Evolutionary conservation across 2,329 filamentous ascomycete genomes (phyloP).

Genomic region (Gaeumannomyces sp.): DNA sequence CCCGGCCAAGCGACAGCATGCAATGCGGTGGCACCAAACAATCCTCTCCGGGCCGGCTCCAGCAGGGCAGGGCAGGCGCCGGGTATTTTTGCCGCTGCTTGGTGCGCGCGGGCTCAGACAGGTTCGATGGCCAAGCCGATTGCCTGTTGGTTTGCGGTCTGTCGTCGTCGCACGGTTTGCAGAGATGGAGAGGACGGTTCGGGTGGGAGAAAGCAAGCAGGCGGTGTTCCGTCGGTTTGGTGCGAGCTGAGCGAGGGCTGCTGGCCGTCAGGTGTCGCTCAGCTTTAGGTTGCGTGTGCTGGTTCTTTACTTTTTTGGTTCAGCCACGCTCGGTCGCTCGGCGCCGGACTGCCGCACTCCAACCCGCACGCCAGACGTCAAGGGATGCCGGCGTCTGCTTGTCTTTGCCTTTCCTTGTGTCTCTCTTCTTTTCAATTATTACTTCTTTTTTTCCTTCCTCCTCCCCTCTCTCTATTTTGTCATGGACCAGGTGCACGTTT

Average conservation of each 20-base stretch:
- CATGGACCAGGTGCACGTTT: neutral
- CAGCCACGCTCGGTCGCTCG: neutral
- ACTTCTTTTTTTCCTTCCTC: neutral
- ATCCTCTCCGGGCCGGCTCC: neutral
- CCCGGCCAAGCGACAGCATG: neutral
- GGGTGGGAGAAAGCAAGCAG: neutral
- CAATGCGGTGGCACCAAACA: neutral
- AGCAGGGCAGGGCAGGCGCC: neutral
- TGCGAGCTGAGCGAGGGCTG: neutral
- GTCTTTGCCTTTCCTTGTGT: neutral
- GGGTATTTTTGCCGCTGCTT: neutral
- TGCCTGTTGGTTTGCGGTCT: neutral
- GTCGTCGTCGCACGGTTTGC: neutral
- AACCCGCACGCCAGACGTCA: neutral
- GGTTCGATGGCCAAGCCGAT: neutral
- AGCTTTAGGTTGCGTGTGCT: neutral
- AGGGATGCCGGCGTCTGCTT: neutral
- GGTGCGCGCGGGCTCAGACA: neutral
- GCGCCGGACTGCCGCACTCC: neutral
- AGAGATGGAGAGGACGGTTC: neutral
- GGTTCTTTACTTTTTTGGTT: neutral
- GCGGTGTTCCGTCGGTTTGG: neutral
- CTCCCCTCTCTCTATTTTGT: neutral
- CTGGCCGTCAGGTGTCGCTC: neutral
- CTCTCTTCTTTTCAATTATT: neutral